Evolutionary conservation across 2,329 filamentous ascomycete species (phyloP), one percentile per base, ranked within the genome.

Genomic region (Coleophoma cylindrospora): DNA sequence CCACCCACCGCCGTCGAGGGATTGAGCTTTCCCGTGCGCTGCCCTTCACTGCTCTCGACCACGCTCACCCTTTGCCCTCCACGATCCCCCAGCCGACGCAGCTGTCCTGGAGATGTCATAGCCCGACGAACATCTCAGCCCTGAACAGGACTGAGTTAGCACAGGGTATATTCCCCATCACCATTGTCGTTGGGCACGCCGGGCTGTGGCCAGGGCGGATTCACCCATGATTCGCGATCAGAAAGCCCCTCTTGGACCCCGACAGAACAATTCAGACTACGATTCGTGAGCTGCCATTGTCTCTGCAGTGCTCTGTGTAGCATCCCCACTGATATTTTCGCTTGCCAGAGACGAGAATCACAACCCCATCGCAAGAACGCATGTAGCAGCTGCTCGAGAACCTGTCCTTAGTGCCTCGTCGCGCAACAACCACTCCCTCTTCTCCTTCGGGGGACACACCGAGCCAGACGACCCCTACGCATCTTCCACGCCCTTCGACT

Each of bases 401-500:
- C 74, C 77, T 67, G 84, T 84, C 76, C 76, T 85, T 61, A 80
- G 79, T 70, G 75, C 81, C 52, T 77, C 80, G 34, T 72, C 79
- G 46, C 76, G 77, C 59, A 83, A 77, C 66, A 83, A 81, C 59
- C 80, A 81, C 65, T 79, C 81, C 49, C 72, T 84, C 48, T 82
- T 84, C 66, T 79, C 80, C 55, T 82, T 84, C 61, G 77, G 80
- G 60, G 69, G 70, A 61, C 76, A 81, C 75, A 74, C 74, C 64
- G 22, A 43, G 17, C 40, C 56, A 27, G 57, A 59, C 33, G 67
- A 68, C 59, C 73, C 74, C 63, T 54, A 64, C 57, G 72, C 78
- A 56, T 65, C 69, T 47, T 70, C 68, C 38, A 75, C 75, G 55
- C 80, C 81, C 45, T 86, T 83, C 70, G 89, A 95, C 60, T 96